Evolutionary conservation across 257 asterid species (phyloP).

Genomic region (Penstemon barbatus): DNA sequence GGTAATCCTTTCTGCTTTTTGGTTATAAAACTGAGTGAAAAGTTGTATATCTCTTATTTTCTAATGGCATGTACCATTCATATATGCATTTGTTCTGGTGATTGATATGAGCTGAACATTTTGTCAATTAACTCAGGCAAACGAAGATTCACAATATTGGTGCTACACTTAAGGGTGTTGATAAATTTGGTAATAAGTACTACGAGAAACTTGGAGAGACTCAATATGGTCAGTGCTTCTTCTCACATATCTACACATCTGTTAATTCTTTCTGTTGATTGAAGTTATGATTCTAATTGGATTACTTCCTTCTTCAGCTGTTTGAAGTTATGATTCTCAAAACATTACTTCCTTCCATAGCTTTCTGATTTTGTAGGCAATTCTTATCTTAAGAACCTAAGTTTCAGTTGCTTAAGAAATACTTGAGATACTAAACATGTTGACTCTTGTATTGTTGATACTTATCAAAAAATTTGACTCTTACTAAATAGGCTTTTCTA

Average conservation of each 20-base stretch:
- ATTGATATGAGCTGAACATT: conserved; percentile 13
- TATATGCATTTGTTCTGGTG: conserved; percentile 10
- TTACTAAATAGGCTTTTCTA: no score
- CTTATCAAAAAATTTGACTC: no score
- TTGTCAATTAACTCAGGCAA: conserved; percentile 51
- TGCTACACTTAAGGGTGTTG: conserved; percentile 82
- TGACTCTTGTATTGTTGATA: no score
- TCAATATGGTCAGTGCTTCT: conserved; percentile 68
- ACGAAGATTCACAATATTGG: conserved; percentile 96
- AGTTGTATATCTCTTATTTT: not conserved
- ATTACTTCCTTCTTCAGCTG: conserved; percentile 1
- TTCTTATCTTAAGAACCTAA: not conserved
- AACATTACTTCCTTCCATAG: conserved; percentile 7
- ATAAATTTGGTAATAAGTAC: conserved; percentile 94
- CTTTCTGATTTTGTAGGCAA: not conserved
- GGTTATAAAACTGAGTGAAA: conserved; percentile 4
- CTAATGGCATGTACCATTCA: not conserved
- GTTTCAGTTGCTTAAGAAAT: not conserved
- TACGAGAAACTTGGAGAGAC: conserved; percentile 83
- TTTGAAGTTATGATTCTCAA: not conserved
- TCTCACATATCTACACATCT: conserved; percentile 6
- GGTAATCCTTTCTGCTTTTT: not conserved
- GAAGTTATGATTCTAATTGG: not conserved
- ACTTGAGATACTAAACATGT: no score
- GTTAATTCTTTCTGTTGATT: not conserved